These are phyloP conservation scores for Neurospora intermedia DNA, from an alignment of 495 filamentous ascomycete species.

Conservation along the genomic window DNA sequence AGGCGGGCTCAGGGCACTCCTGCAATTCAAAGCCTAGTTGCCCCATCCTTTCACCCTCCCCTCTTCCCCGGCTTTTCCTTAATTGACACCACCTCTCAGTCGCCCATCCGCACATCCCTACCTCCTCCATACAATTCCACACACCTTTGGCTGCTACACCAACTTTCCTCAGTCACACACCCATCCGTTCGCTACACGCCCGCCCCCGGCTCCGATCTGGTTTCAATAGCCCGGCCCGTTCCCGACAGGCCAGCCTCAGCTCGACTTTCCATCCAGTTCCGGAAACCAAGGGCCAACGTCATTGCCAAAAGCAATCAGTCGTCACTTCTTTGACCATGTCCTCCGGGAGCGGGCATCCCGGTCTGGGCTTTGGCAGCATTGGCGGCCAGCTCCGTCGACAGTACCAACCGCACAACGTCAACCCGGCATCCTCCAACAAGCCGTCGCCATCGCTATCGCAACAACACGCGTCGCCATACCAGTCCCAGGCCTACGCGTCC, in stretches of 20 bases:
- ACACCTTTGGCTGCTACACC: not conserved
- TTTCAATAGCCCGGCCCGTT: too few species aligned
- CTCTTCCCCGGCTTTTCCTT: not conserved
- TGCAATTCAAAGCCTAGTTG: not conserved
- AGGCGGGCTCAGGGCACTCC: not conserved
- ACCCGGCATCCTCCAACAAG: slow-evolving; percentile 26
- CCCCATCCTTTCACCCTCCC: not conserved
- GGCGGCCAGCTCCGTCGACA: slow-evolving; percentile 13
- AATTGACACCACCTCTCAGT: not conserved
- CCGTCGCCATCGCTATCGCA: slow-evolving; percentile 23
- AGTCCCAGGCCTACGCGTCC: slow-evolving; percentile 3
- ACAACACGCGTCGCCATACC: slow-evolving; percentile 25
- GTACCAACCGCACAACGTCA: slow-evolving; percentile 26
- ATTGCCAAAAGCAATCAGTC: not conserved
- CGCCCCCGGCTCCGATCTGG: not conserved
- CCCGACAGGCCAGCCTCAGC: too few species aligned
- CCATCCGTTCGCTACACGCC: not conserved
- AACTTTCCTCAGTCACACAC: not conserved
- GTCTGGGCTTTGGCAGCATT: slow-evolving; percentile 16
- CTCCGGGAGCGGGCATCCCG: slow-evolving; percentile 17
- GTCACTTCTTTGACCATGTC: slow-evolving; percentile 13
- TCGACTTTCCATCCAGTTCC: not conserved
- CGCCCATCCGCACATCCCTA: too few species aligned
- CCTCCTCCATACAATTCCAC: too few species aligned
- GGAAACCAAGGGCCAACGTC: slow-evolving; percentile 1